Percentiles rank a stretch among this genome's conserved stretches.
These are phyloP conservation scores for Hibiscus tridactylites DNA, from an alignment of 345 rosid species.

Conservation along the genomic window DNA sequence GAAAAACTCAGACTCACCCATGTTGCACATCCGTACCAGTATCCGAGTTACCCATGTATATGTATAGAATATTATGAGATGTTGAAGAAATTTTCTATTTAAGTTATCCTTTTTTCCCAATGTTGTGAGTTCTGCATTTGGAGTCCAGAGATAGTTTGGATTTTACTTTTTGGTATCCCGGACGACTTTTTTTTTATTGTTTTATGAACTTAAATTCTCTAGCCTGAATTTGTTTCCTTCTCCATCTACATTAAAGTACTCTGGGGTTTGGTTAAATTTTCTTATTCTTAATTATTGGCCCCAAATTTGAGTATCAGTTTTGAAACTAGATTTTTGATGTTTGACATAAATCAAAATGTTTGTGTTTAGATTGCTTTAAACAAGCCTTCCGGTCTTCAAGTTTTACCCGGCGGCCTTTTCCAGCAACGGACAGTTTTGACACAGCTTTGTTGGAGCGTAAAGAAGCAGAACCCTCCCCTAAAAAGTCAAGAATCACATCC, in stretches of 20 bases:
- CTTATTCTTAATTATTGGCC: background rate
- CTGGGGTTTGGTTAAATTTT: background rate
- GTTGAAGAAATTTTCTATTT: no score
- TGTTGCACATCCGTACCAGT: no score
- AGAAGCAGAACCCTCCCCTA: constrained; percentile 24
- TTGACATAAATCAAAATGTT: background rate
- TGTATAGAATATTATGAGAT: no score
- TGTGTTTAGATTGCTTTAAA: constrained; percentile 63
- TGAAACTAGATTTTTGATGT: background rate
- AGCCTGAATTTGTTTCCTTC: no score
- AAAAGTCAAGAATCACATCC: constrained; percentile 39
- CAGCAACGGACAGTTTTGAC: constrained; percentile 81
- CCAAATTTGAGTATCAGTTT: background rate
- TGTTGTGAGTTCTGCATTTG: no score
- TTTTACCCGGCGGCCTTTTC: constrained; percentile 87
- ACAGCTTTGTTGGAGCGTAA: constrained; percentile 62
- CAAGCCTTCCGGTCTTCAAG: constrained; percentile 93
- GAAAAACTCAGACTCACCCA: no score
- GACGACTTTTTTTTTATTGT: no score
- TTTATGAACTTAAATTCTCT: no score
- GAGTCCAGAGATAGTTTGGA: no score
- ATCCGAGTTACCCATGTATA: no score
- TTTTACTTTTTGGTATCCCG: no score
- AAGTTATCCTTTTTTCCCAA: no score
- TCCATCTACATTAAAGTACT: background rate